Conservation (phyloP, 768 basidiomycete genomes). For the Antrodiella citrinella region DNA sequence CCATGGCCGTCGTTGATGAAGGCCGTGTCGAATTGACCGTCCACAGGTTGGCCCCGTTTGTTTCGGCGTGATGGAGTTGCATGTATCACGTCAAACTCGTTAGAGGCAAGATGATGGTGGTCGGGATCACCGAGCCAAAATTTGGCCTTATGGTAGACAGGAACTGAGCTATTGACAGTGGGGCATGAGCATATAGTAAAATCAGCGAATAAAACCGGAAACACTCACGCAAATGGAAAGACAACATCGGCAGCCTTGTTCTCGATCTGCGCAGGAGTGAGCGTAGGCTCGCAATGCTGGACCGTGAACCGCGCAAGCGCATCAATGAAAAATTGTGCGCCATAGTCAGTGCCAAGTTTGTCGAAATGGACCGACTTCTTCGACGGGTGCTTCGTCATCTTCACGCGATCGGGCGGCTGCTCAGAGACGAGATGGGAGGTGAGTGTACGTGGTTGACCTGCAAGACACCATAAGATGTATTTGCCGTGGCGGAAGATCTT, state of each 20-base stretch:
- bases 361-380: background rate
- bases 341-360: background rate
- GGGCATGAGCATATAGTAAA: background rate
- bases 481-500: constrained; percentile 20
- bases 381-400: background rate
- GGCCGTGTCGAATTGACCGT: constrained; percentile 1
- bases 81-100: background rate
- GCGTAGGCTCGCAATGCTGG: too few species aligned
- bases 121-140: constrained; percentile 17
- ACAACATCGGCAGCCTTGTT: too few species aligned
- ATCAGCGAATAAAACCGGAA: background rate
- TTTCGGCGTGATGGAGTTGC: too few species aligned
- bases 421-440: background rate
- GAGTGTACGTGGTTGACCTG: background rate
- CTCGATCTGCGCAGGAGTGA: too few species aligned
- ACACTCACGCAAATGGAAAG: too few species aligned
- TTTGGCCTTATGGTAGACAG: constrained; percentile 28
- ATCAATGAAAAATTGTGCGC: too few species aligned
- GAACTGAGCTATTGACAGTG: too few species aligned
- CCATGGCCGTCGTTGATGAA: background rate
- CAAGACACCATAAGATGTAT: constrained; percentile 19
- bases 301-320: too few species aligned
- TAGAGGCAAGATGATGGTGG: background rate
- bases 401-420: background rate
- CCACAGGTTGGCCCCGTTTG: background rate